Base-by-base conservation (phyloP, 192 early-diverging fungal species). In the Coemansia sp. region DNA sequence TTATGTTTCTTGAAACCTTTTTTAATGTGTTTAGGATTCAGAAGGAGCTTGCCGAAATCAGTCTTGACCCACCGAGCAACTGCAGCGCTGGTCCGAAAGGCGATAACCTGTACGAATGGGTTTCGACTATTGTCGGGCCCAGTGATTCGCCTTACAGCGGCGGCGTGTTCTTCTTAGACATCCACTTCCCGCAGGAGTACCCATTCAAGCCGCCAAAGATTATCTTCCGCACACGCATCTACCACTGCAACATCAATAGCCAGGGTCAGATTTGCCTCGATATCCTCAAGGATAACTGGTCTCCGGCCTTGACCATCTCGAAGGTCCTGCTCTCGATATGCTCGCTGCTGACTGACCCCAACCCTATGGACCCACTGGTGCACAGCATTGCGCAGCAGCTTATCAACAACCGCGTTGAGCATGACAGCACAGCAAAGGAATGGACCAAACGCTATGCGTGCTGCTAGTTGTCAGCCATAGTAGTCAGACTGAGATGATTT, bases 221-320 rank as follows among this genome's bases (percentile, higher is more conserved):
- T 31, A 85, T 85, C 5, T 98, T 93, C 84, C 87, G 90, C 33
- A 98, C 96, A 22, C 89, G 91, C 51, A 96, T 98, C 51, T 98
- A 97, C 71, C 95, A 98, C 77, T 96, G 95, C 86, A 98, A 98
- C 72, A 93, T 98, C 79, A 95, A 94, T 76, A 89, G 85, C 61
- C 87, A 88, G 67, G 96, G 96, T 12, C 85, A 85, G 54, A 96
- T 98, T 60, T 98, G 96, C 80, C 78, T 98, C 63, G 94, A 97
- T 57, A 94, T 96, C 38, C 82, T 98, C 36, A 98, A 98, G 80
- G 95, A 98, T 69, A 95, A 98, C 73, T 98, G 95, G 96, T 93
- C 91, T 50, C 96, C 95, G 20, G 94, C 93, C 29, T 73, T 98
- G 60, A 97, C 96, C 12, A 95, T 96, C 64, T 92, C 93, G 38